phyloP scores from a whole-genome alignment of 1,284 basidiomycete species.

The Malassezia slooffiae region DNA sequence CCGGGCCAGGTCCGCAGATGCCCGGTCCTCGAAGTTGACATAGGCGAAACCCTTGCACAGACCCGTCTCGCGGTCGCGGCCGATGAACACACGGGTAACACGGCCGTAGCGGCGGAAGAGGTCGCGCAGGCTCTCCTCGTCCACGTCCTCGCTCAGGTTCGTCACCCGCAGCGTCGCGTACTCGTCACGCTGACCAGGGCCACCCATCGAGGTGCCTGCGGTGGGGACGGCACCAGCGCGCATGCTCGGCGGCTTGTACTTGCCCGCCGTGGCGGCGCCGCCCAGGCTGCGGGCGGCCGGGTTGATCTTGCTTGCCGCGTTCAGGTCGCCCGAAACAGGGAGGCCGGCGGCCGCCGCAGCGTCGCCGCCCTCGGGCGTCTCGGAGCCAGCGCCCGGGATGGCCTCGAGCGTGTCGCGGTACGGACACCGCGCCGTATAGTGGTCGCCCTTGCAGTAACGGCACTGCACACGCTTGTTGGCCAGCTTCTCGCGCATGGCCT shows the following conservation, averaged over 20 bases:
- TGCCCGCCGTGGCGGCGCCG: conserved; percentile 52
- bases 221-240: conserved; percentile 57
- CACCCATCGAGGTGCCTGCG: conserved; percentile 66
- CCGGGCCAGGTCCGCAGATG: conserved; percentile 73
- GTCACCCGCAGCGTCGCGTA: conserved; percentile 93
- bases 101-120: conserved; percentile 58
- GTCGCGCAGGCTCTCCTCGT: conserved; percentile 85
- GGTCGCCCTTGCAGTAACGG: conserved; percentile 88
- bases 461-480: conserved; percentile 74
- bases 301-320: conserved; percentile 49
- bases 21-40: conserved; percentile 78
- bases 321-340: conserved; percentile 47
- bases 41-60: conserved; percentile 92
- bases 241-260: conserved; percentile 88
- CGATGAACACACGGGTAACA: conserved; percentile 85
- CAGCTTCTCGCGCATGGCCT: conserved; percentile 61
- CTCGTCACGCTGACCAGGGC: conserved; percentile 58
- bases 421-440: conserved; percentile 96
- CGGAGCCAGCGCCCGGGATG: conserved; percentile 53
- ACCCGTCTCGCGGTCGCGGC: conserved; percentile 86
- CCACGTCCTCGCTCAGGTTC: conserved; percentile 88
- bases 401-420: conserved; percentile 79
- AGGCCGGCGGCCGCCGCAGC: background rate
- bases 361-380: conserved; percentile 23
- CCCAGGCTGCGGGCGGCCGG: conserved; percentile 40